Evolutionary conservation across 371 early-diverging fungal species (phyloP), one percentile per base, ranked within the genome.

Genomic region (Mortierella polycephala): DNA sequence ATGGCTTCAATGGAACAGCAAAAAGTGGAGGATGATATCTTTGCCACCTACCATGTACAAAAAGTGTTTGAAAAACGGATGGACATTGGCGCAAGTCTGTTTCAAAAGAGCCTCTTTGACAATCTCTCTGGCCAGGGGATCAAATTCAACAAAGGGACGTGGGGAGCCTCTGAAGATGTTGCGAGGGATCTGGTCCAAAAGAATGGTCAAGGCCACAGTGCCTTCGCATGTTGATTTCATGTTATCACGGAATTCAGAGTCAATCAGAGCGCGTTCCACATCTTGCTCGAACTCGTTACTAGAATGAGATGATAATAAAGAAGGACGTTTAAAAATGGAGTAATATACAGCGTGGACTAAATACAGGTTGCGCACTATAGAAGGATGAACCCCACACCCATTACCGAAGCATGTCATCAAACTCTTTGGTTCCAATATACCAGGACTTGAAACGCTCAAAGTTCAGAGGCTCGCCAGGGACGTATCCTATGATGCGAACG

Each of bases 161-260:
- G 85, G 71, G 16, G 81, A 52, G 20, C 82, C 81, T 58, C 89
- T 84, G 65, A 84, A 85, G 71, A 89, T 85, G 69, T 89, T 87
- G 37, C 90, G 82, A 4, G 90, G 80, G 69, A 89, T 82, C 52
- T 89, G 90, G 65, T 89, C 90, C 67, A 89, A 63, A 56, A 89
- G 64, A 2, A 89, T 51, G 4, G 85, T 75, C 41, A 86, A 62
- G 9, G 87, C 76, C 41, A 88, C 49, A 14, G 85, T 74, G 6
- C 85, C 88, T 44, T 77, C 72, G 13, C 74, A 64, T 0, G 82
- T 69, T 20, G 52, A 13, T 7, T 50, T 64, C 64, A 82, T 58
- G 13, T 55, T 41, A 7, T 64, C 47, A 1, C 74, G 59, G 44
- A 76, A 73, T 14, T 64, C 62, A 11, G 23, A 51, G 39, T 73